Evolutionary conservation across 2,329 filamentous ascomycete species (phyloP).

Genomic region (Teratosphaeria zuluensis): DNA sequence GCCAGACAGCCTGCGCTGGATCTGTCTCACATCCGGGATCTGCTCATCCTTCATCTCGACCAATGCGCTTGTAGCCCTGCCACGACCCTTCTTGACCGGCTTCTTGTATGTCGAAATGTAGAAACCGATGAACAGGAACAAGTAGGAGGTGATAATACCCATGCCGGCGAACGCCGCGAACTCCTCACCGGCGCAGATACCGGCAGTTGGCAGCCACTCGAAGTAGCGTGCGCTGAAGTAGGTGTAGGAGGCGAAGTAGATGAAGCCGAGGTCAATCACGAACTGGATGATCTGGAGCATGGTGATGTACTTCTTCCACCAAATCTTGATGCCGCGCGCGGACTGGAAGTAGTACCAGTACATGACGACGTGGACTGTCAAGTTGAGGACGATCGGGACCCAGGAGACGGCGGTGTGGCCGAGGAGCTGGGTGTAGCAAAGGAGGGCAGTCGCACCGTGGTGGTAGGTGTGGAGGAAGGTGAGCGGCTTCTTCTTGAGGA

Average conservation of each 20-base stretch:
- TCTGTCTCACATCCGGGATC: slow-evolving; percentile 45
- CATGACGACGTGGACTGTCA: slow-evolving; percentile 95
- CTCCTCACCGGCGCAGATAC: slow-evolving; percentile 88
- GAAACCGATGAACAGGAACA: slow-evolving; percentile 97
- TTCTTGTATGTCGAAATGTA: slow-evolving; percentile 95
- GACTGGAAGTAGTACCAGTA: slow-evolving; percentile 99
- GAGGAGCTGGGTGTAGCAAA: slow-evolving; percentile 96
- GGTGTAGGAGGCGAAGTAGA: slow-evolving; percentile 98
- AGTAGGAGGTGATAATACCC: slow-evolving; percentile 84
- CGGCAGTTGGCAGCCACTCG: slow-evolving; percentile 69
- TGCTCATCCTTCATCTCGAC: slow-evolving; percentile 75
- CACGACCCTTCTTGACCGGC: slow-evolving; percentile 61
- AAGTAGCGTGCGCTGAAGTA: slow-evolving; percentile 94
- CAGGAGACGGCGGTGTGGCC: slow-evolving; percentile 89
- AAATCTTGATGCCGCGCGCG: slow-evolving; percentile 86
- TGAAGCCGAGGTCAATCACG: slow-evolving; percentile 91
- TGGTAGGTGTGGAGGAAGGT: slow-evolving; percentile 99
- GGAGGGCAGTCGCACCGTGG: slow-evolving; percentile 89
- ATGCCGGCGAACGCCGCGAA: slow-evolving; percentile 92
- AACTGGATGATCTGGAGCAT: slow-evolving; percentile 96
- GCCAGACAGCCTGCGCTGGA: slow-evolving; percentile 42
- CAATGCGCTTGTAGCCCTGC: slow-evolving; percentile 72
- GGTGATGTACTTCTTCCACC: slow-evolving; percentile 99
- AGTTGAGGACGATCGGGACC: slow-evolving; percentile 87
- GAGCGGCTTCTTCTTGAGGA: slow-evolving; percentile 98